Evolutionary conservation across 2,329 filamentous ascomycete species (phyloP).

Genomic region (Colletotrichum truncatum): DNA sequence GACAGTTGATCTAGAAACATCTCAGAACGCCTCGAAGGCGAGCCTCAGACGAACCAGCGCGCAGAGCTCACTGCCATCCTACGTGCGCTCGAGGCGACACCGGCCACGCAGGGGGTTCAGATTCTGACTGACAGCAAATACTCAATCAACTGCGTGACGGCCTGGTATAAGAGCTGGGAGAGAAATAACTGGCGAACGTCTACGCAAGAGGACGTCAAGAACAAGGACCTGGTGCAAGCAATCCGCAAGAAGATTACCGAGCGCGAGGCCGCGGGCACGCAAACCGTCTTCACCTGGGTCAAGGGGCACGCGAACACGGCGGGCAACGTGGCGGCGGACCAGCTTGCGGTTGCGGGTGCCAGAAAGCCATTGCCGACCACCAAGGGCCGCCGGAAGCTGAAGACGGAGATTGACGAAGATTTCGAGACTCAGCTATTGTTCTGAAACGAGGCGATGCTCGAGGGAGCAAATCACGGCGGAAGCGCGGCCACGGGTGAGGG

Average conservation of each 20-base stretch:
- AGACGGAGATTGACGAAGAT: neutral
- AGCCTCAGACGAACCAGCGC: conserved; percentile 90
- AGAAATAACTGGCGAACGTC: conserved; percentile 81
- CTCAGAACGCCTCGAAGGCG: conserved; percentile 78
- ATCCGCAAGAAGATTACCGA: conserved; percentile 64
- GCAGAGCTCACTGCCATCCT: conserved; percentile 93
- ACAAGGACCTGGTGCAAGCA: conserved; percentile 83
- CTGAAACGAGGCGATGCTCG: too few species aligned
- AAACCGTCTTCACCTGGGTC: conserved; percentile 84
- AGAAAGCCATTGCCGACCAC: conserved; percentile 34
- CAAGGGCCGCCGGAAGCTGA: neutral
- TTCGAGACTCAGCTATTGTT: neutral
- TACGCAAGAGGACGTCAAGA: conserved; percentile 78
- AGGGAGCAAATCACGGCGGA: too few species aligned
- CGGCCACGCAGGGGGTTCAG: conserved; percentile 72
- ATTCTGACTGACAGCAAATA: conserved; percentile 94
- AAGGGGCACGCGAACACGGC: conserved; percentile 81
- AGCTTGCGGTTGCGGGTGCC: conserved; percentile 69
- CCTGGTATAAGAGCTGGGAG: conserved; percentile 84
- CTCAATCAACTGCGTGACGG: conserved; percentile 86
- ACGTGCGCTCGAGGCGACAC: conserved; percentile 81
- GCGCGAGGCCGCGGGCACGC: conserved; percentile 65
- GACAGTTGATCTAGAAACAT: conserved; percentile 61
- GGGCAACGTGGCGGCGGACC: conserved; percentile 85
- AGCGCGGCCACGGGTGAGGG: too few species aligned